Base-by-base conservation (phyloP, 805 yeast genomes). In the Wickerhamiella domercqiae region DNA sequence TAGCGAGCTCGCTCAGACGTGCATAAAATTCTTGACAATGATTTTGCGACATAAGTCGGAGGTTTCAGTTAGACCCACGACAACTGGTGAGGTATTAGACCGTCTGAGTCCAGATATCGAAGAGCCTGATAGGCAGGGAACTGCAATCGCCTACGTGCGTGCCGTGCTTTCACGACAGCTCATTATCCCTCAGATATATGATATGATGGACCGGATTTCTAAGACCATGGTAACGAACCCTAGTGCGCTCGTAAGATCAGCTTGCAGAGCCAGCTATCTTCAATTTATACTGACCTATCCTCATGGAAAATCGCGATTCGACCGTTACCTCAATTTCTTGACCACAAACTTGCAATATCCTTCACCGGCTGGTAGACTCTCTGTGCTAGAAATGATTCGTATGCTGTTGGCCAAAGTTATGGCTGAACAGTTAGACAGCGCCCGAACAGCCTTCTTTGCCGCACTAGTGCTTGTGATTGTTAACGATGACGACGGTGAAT, bases 281-380 rank as follows among this genome's bases (percentile, higher is more conserved):
- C 84, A 76, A 49, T 90, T 90, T 49, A 60, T 90, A 51, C 78
- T 83, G 78, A 94, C 84, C 49, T 90, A 81, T 52, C 97, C 94
- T 49, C 96, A 87, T 60, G 84, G 97, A 22, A 68, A 75, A 48
- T 84, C 87, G 3, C 70, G 82, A 45, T 55, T 90, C 34, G 90
- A 80, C 45, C 80, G 77, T 48, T 93, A 82, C 46, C 76, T 87
- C 59, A 73, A 76, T 45, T 75, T 78, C 52, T 64, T 90, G 56
- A 79, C 86, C 6, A 72, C 71, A 39, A 90, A 90, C 54, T 61
- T 90, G 45, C 68, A 74, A 18, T 90, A 90, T 53, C 86, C 93
- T 3, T 75, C 93, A 3, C 79, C 79, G 40, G 67, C 72, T 30
- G 98, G 98, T 37, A 67, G 96, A 37, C 77, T 78, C 46, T 81